Percentiles rank a stretch among this genome's conserved stretches.
These are phyloP conservation scores for Nannizziopsis arthrosporioides DNA, from an alignment of 2,329 filamentous ascomycete species.

Conservation along the genomic window DNA sequence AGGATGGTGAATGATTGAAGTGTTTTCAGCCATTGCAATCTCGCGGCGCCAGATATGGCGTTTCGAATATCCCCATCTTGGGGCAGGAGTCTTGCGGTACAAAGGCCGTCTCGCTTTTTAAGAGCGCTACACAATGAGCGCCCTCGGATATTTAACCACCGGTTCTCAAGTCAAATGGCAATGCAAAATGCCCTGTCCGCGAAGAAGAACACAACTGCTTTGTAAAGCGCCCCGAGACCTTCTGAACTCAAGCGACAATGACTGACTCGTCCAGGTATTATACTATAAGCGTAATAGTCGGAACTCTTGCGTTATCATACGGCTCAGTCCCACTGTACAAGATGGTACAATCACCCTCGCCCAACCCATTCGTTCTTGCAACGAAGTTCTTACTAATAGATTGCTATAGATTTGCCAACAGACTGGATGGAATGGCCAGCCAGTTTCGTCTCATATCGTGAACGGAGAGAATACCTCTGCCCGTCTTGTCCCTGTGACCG, in stretches of 20 bases:
- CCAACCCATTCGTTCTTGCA: neutral
- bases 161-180: constrained; percentile 7
- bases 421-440: constrained; percentile 76
- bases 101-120: neutral
- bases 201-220: constrained; percentile 44
- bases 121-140: neutral
- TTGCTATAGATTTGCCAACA: constrained; percentile 38
- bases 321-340: constrained; percentile 57
- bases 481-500: constrained; percentile 67
- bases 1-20: neutral
- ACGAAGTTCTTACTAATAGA: neutral
- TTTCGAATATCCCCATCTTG: constrained; percentile 4
- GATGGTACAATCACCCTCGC: constrained; percentile 37
- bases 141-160: constrained; percentile 4
- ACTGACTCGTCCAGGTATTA: constrained; percentile 43
- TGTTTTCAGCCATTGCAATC: neutral
- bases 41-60: neutral
- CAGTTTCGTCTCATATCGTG: constrained; percentile 65
- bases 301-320: constrained; percentile 52
- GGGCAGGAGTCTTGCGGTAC: constrained; percentile 1
- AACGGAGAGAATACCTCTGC: constrained; percentile 53
- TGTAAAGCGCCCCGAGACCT: constrained; percentile 28
- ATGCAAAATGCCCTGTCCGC: constrained; percentile 22
- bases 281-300: constrained; percentile 50
- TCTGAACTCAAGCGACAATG: neutral